Base-by-base conservation (phyloP, 2,329 filamentous ascomycete species). In the Sporothrix sp. region DNA sequence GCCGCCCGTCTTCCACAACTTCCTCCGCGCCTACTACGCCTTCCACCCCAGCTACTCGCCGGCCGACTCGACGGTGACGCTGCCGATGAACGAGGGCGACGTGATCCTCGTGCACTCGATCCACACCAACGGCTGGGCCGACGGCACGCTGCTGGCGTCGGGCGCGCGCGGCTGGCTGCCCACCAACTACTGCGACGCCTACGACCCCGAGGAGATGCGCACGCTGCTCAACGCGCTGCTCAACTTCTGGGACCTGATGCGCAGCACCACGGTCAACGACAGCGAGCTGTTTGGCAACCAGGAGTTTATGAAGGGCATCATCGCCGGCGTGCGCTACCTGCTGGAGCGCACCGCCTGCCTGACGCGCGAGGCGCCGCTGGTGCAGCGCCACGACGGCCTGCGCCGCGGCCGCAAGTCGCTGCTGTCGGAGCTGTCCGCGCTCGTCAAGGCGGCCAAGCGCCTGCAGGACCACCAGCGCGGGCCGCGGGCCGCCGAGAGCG, bases 41-140 rank as follows among this genome's bases (percentile, higher is more conserved):
- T 98, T 96, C 65, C 82, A 90, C 52, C 89, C 91, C 1, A 81
- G 76, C 53, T 82, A 83, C 60, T 78, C 85, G 37, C 79, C 87
- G 54, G 81, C 81, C n/a, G 86, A 90, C 52, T 84, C 85, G 10
- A 93, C 88, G 9, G 85, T 97, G 50, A 97, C 91, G 10, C 73
- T 96, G 10, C 85, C 89, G 20, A 76, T 98, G 51, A 86, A 87
- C 58, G 84, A 93, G 63, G 93, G 93, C 53, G 93, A 98, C 62
- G 80, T 98, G 44, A 84, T 98, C 49, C 70, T 98, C 52, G 85
- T 98, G 20, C 93, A 98, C 66, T 96, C 93, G 4, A 87, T 97
- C 58, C 93, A 98, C 67, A 93, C 88, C 54, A 98, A 97, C 70
- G 93, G 93, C 59, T 98, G 93, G 93, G 93, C 93, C 28, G 93